These are phyloP conservation scores for Vigna nakashimae DNA, from an alignment of 306 rosid genomes.

Conservation along the genomic window DNA sequence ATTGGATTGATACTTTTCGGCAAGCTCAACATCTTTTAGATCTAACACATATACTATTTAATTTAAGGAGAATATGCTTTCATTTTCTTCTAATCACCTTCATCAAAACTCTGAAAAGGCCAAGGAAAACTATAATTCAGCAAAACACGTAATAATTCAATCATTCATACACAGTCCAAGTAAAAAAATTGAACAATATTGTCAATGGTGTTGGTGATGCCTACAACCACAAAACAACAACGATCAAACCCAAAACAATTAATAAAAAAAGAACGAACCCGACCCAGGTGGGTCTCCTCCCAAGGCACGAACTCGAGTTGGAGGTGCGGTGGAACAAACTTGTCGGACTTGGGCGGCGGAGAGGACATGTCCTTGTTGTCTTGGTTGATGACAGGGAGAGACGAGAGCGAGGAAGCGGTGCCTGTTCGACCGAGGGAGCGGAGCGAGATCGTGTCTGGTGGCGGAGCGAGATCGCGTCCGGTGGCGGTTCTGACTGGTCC, in stretches of 20 bases:
- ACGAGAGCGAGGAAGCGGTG: conserved; percentile 29
- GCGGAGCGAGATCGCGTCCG: conserved; percentile 72
- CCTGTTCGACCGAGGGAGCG: conserved; percentile 72
- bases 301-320: conserved; percentile 71
- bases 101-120: conserved; percentile 39
- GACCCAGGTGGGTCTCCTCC: conserved; percentile 51
- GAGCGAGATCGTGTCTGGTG: no score
- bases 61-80: conserved; percentile 52
- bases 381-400: conserved; percentile 44
- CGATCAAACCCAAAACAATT: conserved; percentile 9
- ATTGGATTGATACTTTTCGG: conserved; percentile 79
- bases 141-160: background rate
- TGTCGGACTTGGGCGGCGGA: conserved; percentile 51
- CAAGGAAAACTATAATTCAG: conserved; percentile 51
- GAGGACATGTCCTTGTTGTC: conserved; percentile 48
- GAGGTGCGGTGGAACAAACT: conserved; percentile 86
- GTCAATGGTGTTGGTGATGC: background rate
- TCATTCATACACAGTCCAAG: background rate
- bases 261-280: conserved; percentile 35
- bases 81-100: no score
- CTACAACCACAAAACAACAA: conserved; percentile 20
- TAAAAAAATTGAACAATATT: background rate
- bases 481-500: conserved; percentile 43
- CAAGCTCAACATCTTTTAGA: conserved; percentile 58
- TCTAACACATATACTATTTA: conserved; percentile 43